Evolutionary conservation across 1,284 basidiomycete genomes (phyloP), one percentile per base, ranked within the genome.

Genomic region (Serendipita sp.): DNA sequence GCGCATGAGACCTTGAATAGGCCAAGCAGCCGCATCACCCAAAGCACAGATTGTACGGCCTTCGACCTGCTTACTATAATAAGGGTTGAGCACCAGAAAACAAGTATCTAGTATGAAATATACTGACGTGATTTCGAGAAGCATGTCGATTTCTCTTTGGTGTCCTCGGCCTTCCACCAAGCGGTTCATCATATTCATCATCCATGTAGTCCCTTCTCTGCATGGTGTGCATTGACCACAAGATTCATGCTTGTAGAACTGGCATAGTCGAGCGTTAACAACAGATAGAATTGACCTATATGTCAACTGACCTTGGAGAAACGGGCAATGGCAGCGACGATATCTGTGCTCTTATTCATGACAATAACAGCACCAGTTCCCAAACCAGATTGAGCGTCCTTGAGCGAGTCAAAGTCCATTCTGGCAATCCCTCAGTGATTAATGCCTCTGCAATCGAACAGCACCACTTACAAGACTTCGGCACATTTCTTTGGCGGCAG

Each of bases 141-240:
- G 78, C 94, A 96, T 96, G 75, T 98, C 95, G 67, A 98, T 95
- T 78, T 99, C 95, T 65, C 95, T 85, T 69, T 83, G 81, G 72
- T 95, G 90, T 0, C 87, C 91, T 17, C 93, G 82, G 2, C 95
- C 94, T 71, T 91, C 87, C 44, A 89, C 87, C 75, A 93, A 82
- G 62, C 93, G 85, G 72, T 92, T 83, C 93, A 96, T 96, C 90
- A 96, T 95, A 76, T 96, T 95, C 83, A 88, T 91, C 88, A 97
- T 91, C 93, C 93, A 96, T 0, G 91, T 94, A 2, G 93, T 96
- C 60, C 93, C 93, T 73, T 96, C 93, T 69, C 93, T 80, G 74
- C 94, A 97, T 1, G 94, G 94, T 3, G 95, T 98, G 73, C 94
- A 99, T 74, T 98, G 96, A 26, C 96, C 96, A 71, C 95, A 99